Conservation (phyloP, 306 rosid species). For the Rosa multiflora region DNA sequence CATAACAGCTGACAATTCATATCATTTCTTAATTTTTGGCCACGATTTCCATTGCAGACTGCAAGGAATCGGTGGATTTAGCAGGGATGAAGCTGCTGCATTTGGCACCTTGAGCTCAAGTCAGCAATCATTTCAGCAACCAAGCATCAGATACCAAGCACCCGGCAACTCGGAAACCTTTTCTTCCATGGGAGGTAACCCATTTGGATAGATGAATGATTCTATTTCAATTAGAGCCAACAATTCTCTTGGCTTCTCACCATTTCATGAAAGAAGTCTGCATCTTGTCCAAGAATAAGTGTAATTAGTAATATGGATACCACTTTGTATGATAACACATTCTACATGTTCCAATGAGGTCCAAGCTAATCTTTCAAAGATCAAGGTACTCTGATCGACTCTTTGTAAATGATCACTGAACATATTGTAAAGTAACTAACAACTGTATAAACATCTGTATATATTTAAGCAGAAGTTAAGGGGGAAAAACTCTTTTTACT, state of each 20-base stretch:
- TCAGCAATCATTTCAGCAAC: constrained; percentile 40
- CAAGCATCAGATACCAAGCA: constrained; percentile 25
- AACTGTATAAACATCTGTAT: not conserved
- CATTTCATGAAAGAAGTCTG: not conserved
- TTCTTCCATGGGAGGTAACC: constrained; percentile 53
- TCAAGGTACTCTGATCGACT: not conserved
- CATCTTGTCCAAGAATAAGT: not conserved
- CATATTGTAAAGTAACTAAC: constrained; percentile 1
- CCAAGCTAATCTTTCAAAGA: not conserved
- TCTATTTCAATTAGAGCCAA: not conserved
- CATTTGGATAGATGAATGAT: constrained; percentile 55
- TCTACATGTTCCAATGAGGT: not conserved
- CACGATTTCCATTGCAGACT: constrained; percentile 31
- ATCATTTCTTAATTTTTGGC: not conserved
- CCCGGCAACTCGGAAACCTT: constrained; percentile 29
- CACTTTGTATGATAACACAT: not conserved
- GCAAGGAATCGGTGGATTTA: constrained; percentile 35
- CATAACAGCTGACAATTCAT: not conserved
- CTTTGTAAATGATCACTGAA: not conserved
- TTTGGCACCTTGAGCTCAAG: constrained; percentile 30
- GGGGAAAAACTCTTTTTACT: not conserved
- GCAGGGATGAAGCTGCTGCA: constrained; percentile 13
- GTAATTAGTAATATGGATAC: not conserved
- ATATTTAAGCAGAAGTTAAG: not conserved
- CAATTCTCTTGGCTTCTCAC: not conserved